These are phyloP conservation scores for Tolypocladium ophioglossoides DNA, from an alignment of 2,329 filamentous ascomycete species.

Conservation along the genomic window DNA sequence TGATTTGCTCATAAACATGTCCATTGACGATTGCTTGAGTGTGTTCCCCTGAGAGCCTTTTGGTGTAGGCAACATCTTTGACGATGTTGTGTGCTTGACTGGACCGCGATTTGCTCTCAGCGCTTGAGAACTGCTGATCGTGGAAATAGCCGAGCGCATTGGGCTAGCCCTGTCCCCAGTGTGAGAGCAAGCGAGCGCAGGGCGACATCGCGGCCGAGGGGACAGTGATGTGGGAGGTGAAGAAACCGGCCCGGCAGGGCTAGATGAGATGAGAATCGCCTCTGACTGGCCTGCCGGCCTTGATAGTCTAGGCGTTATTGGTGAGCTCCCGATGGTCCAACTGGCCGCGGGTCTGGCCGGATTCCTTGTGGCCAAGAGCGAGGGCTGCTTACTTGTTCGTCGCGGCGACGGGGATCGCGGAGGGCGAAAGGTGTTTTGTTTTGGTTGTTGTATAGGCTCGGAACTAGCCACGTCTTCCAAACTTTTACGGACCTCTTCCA, in stretches of 20 bases:
- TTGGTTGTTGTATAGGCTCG: conserved; percentile 5
- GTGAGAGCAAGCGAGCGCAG: conserved; percentile 2
- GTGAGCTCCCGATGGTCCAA: conserved; percentile 34
- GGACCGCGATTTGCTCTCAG: conserved; percentile 4
- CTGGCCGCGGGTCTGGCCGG: conserved; percentile 14
- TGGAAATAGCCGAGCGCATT: conserved; percentile 13
- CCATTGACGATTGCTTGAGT: conserved; percentile 23
- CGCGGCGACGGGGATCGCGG: not conserved
- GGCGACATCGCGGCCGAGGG: conserved; percentile 6
- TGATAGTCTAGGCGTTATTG: conserved; percentile 26
- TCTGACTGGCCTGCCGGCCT: conserved; percentile 15
- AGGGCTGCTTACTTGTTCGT: conserved; percentile 24
- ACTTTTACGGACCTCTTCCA: not conserved
- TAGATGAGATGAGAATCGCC: conserved; percentile 34
- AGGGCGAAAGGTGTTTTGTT: not conserved
- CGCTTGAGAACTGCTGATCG: conserved; percentile 9
- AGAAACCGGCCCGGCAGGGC: conserved; percentile 20
- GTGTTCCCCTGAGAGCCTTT: conserved; percentile 5
- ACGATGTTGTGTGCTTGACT: not conserved
- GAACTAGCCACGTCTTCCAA: conserved; percentile 2
- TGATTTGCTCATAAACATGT: conserved; percentile 12
- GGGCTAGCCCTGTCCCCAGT: conserved; percentile 11
- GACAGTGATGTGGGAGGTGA: conserved; percentile 19
- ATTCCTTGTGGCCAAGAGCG: conserved; percentile 12
- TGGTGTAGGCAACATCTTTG: not conserved